Base-by-base conservation (phyloP, 148 eudicot species). In the Vaccinium corymbosum region DNA sequence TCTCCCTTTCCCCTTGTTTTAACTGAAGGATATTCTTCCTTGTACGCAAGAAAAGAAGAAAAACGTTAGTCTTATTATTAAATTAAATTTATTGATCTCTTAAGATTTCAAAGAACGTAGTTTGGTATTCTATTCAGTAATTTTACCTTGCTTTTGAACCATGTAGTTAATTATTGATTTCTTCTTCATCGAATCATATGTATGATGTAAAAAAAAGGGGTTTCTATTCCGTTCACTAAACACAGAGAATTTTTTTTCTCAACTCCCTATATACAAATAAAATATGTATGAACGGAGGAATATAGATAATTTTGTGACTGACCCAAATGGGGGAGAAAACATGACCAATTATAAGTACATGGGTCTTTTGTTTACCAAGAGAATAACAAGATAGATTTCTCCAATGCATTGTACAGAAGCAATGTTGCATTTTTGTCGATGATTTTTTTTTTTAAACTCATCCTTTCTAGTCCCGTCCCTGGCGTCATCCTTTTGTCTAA, bases 61-160 rank as follows among this genome's bases (percentile, higher is more conserved):
- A 50, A 7, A 20, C 1, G 27, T 61, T 22, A 61, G 20, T 61
- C 25, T 20, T 61, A 61, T 22, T 10, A 20, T 7, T n/a, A 61
- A 62, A 62, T 62, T 7, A n/a, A 62, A 62, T 62, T 3, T 13
- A 62, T 62, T 62, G 14, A n/a, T 62, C 70, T 62, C 52, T 7
- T 62, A 9, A n/a, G 29, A 62, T n/a, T 62, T 62, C 1, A 62
- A 62, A 3, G 22, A 62, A n/a, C 6, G 6, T 42, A 42, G 46
- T 42, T 42, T 42, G 46, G 46, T 42, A 42, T 42, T 42, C 46
- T 42, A 42, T 42, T 38, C 46, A 42, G 46, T 42, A 42, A 42
- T n/a, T n/a, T n/a, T 62, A 62, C 68, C 68, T 62, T 22, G 70
- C 70, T 62, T n/a, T 22, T 62, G 70, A n/a, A 62, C 29, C 70